Evolutionary conservation across 2,329 filamentous ascomycete species (phyloP).

Genomic region (Thielaviopsis musarum): DNA sequence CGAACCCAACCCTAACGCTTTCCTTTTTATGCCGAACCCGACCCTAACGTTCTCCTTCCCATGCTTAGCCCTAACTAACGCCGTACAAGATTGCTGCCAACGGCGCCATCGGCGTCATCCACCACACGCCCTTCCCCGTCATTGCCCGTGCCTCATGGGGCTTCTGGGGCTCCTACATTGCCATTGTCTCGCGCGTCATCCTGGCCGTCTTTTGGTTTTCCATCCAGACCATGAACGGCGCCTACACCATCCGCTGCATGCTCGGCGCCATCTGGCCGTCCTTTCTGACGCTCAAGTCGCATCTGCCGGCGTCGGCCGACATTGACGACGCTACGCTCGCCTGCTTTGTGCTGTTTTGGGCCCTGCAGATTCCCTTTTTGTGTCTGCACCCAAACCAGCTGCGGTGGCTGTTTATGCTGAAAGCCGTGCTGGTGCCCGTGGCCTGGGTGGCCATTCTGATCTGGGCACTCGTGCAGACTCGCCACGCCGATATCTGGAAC

Average conservation of each 20-base stretch:
- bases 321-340: conserved; percentile 22
- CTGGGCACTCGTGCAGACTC: conserved; percentile 19
- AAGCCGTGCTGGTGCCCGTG: conserved; percentile 18
- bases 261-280: conserved; percentile 26
- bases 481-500: conserved; percentile 14
- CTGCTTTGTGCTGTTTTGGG: conserved; percentile 30
- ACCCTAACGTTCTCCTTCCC: no score
- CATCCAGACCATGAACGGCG: conserved; percentile 21
- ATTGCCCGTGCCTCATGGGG: conserved; percentile 24
- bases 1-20: no score
- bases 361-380: conserved; percentile 26
- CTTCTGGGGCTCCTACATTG: conserved; percentile 26
- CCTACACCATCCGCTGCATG: conserved; percentile 10
- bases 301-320: conserved; percentile 20
- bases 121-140: conserved; percentile 23
- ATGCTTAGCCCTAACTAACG: no score
- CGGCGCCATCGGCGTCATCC: conserved; percentile 20
- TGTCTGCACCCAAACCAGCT: conserved; percentile 28
- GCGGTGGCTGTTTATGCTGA: conserved; percentile 25
- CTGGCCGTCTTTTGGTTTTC: conserved; percentile 20
- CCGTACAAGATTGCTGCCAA: conserved; percentile 24
- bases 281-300: conserved; percentile 22
- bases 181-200: conserved; percentile 21
- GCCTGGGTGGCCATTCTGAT: conserved; percentile 18
- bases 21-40: no score